These are phyloP conservation scores for Myxozyma kluyveri DNA, from an alignment of 805 yeast genomes.

Conservation along the genomic window DNA sequence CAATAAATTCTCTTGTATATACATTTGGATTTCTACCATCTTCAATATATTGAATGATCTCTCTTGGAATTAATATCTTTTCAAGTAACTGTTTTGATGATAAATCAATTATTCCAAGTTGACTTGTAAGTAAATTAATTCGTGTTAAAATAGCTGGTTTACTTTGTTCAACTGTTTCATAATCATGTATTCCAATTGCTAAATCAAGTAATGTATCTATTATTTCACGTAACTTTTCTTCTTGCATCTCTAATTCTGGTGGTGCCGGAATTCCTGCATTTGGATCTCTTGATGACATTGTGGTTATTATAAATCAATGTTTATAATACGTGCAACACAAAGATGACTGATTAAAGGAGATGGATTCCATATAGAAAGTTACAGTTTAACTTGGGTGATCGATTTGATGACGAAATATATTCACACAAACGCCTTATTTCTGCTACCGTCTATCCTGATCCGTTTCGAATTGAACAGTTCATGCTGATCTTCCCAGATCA, in stretches of 20 bases:
- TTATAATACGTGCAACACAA: no score
- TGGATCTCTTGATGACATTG: background rate
- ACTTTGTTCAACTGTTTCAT: conserved; percentile 82
- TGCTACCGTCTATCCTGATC: no score
- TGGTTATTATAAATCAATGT: no score
- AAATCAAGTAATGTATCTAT: conserved; percentile 82
- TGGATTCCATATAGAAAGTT: no score
- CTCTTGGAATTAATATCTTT: conserved; percentile 53
- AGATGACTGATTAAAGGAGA: no score
- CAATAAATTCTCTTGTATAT: conserved; percentile 94
- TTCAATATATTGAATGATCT: conserved; percentile 87
- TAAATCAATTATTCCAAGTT: conserved; percentile 15
- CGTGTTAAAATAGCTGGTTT: conserved; percentile 51
- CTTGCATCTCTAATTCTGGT: conserved; percentile 21
- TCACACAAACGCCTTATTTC: no score
- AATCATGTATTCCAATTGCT: conserved; percentile 90
- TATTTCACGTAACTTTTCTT: conserved; percentile 48
- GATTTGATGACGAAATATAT: no score
- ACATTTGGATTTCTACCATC: conserved; percentile 97
- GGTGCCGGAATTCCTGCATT: conserved; percentile 1
- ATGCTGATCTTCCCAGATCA: no score
- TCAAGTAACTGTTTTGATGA: conserved; percentile 22
- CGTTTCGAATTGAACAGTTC: no score
- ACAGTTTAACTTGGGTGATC: no score
- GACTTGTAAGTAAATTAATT: conserved; percentile 28